Evolutionary conservation across 1,284 basidiomycete genomes (phyloP).

Genomic region (Caloboletus inedulis): DNA sequence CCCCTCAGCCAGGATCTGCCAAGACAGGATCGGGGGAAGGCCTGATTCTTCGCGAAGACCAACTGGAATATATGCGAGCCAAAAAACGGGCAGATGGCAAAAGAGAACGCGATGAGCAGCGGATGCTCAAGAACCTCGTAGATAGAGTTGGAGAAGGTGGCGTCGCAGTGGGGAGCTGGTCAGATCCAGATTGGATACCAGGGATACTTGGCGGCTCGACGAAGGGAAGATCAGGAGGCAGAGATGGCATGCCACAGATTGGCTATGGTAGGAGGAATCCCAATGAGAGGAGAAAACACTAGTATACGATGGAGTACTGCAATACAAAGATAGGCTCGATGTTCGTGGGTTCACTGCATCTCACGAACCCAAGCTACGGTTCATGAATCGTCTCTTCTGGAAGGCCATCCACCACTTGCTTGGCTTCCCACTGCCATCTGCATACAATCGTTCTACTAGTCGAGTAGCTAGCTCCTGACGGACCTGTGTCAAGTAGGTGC

Average conservation of each 20-base stretch:
- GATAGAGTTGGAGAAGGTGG: slow-evolving; percentile 47
- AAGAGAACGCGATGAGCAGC: slow-evolving; percentile 75
- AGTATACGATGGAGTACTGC: slow-evolving; percentile 16
- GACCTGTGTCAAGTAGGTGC: slow-evolving; percentile 89
- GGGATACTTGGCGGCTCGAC: slow-evolving; percentile 76
- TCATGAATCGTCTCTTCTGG: slow-evolving; percentile 96
- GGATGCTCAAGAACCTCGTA: slow-evolving; percentile 63
- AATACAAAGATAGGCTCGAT: slow-evolving; percentile 13
- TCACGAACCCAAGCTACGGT: slow-evolving; percentile 73
- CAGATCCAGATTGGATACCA: slow-evolving; percentile 95
- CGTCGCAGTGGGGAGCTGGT: slow-evolving; percentile 72
- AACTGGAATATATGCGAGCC: slow-evolving; percentile 81
- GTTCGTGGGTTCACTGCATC: slow-evolving; percentile 1
- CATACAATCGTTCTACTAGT: slow-evolving; percentile 86
- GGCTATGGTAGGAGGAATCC: slow-evolving; percentile 87
- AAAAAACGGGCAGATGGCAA: slow-evolving; percentile 71
- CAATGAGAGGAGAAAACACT: slow-evolving; percentile 69
- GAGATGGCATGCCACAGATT: slow-evolving; percentile 71
- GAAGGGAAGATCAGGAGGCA: slow-evolving; percentile 70
- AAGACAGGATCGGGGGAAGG: slow-evolving; percentile 80
- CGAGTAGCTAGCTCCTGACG: slow-evolving; percentile 89
- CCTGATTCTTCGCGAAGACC: slow-evolving; percentile 87
- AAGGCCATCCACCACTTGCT: slow-evolving; percentile 99
- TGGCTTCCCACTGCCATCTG: slow-evolving; percentile 81
- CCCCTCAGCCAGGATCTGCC: slow-evolving; percentile 85